These are phyloP conservation scores for Hemerocallis citrina DNA, from an alignment of 106 monocot species.

Conservation along the genomic window DNA sequence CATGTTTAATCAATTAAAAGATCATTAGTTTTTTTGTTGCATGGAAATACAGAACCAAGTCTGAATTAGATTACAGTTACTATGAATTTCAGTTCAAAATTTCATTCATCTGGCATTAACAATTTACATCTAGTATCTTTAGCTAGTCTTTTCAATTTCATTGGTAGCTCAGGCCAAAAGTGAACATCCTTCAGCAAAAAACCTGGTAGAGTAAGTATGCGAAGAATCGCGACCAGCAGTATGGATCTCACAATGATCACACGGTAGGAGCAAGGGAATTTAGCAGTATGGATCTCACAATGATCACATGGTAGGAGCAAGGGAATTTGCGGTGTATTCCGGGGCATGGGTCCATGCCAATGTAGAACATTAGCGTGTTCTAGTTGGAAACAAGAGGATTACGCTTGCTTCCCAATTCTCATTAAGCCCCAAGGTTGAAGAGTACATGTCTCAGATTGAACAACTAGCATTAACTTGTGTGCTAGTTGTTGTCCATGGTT, in stretches of 20 bases:
- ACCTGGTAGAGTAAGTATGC: constrained; percentile 48
- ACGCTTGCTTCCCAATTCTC: constrained; percentile 47
- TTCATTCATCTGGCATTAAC: no score
- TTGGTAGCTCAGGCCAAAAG: constrained; percentile 75
- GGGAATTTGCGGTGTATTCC: constrained; percentile 69
- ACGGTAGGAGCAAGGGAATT: no score
- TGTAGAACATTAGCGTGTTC: constrained; percentile 28
- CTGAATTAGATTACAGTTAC: no score
- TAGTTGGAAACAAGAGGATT: constrained; percentile 72
- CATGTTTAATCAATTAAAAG: no score
- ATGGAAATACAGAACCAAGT: no score
- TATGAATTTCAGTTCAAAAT: no score
- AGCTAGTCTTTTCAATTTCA: no score
- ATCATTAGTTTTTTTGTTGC: no score
- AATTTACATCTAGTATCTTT: no score
- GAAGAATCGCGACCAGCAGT: constrained; percentile 42
- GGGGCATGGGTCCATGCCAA: constrained; percentile 51
- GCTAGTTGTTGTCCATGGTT: constrained; percentile 53
- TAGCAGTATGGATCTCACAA: constrained; percentile 35
- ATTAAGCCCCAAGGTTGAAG: constrained; percentile 31
- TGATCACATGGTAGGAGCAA: constrained; percentile 22
- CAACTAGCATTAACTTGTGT: constrained; percentile 65
- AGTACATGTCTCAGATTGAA: constrained; percentile 45
- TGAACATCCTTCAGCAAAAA: constrained; percentile 77
- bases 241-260: constrained; percentile 17